Conservation (phyloP, 1,284 basidiomycete genomes). For the Inonotus obliquus region DNA sequence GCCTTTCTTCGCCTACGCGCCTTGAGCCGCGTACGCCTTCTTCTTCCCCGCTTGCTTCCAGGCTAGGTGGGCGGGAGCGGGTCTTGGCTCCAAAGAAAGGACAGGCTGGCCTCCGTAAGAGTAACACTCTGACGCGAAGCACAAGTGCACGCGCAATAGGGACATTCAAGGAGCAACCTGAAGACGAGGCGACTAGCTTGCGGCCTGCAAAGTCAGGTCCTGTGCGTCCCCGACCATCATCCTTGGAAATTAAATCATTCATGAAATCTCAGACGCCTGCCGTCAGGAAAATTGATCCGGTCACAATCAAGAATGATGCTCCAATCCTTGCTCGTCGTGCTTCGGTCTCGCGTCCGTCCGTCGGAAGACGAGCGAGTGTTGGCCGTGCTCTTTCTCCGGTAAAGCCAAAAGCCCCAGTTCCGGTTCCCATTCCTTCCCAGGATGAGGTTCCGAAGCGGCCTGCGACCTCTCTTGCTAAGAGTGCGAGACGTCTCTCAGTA, state of each 20-base stretch:
- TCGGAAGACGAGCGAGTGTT: neutral
- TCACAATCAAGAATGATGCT: neutral
- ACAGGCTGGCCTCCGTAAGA: neutral
- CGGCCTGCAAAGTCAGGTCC: neutral
- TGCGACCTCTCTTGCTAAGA: neutral
- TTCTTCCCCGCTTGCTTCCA: neutral
- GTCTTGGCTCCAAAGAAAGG: slow-evolving; percentile 8
- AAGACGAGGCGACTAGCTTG: neutral
- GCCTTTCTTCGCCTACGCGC: neutral
- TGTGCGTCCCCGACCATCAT: neutral
- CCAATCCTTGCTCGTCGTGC: neutral
- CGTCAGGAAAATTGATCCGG: neutral
- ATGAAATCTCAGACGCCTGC: neutral
- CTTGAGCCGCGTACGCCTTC: slow-evolving; percentile 6
- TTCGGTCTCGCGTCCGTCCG: neutral
- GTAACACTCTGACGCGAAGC: neutral
- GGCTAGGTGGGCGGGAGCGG: neutral
- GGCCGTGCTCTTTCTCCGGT: neutral
- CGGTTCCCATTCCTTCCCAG: neutral
- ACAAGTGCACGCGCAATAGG: neutral
- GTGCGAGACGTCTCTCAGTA: slow-evolving; percentile 2
- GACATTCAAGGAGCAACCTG: neutral
- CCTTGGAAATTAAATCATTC: neutral
- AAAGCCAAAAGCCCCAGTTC: neutral
- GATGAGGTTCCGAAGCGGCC: neutral